Base-by-base conservation (phyloP, 2,329 filamentous ascomycete species). In the Verticillium dahliae region DNA sequence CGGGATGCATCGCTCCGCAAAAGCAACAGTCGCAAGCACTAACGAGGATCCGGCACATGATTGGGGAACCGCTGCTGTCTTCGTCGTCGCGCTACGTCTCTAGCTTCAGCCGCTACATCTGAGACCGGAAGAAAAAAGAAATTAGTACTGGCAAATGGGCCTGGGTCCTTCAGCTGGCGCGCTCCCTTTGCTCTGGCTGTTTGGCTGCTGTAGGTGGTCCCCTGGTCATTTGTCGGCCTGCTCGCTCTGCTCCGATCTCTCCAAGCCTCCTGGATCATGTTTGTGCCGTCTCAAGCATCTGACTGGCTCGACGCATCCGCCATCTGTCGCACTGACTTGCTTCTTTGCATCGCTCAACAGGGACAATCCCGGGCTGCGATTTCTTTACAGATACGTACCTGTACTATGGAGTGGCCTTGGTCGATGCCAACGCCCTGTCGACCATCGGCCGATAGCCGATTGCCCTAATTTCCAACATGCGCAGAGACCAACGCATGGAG, bases 101-200 rank as follows among this genome's bases (percentile, higher is more conserved):
- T 41, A 58, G 35, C 35, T 18, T 27, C 33, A 41, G 56, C 56
- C 22, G 56, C 57, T 58, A 52, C 31, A 38, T 33, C 41, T 50
- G 13, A 50, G 37, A 33, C 37, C 14, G 14, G 38, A 15, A 13
- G 33, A 27, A 39, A 58, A 58, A 58, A 58, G 57, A 58, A 58
- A 58, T 45, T 31, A 9, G 27, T 31, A 22, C 39, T 34, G 38
- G 57, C 57, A 58, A 58, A 58, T 58, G 14, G 57, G 57, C 57
- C 50, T 34, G 14, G n/a, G n/a, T 50, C 50, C 57, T 31, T 58
- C 57, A 58, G 57, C 57, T 58, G 38, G 14, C 57, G 57, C 57
- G 57, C 57, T 50, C 27, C 22, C 57, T 35, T 18, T 18, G 37
- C 6, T 27, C 39, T 58, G 45, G 7, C 27, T 31, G 27, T 31